These are phyloP conservation scores for Hemileccinum impolitum DNA, from an alignment of 768 basidiomycete genomes.

Conservation along the genomic window DNA sequence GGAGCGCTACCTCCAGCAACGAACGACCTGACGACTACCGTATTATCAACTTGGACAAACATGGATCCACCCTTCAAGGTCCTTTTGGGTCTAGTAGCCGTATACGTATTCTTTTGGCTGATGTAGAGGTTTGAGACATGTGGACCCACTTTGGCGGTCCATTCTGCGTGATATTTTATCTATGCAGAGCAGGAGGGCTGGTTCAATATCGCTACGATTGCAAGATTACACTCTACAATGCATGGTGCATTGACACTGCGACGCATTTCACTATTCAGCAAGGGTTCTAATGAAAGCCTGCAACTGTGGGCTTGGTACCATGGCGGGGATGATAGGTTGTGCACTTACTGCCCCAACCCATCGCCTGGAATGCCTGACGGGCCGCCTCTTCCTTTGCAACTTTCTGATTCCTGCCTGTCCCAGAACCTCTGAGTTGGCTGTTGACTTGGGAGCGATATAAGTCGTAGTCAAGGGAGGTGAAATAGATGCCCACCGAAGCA, in stretches of 20 bases:
- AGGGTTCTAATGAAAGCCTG: slow-evolving; percentile 15
- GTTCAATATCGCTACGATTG: too few relatives aligned
- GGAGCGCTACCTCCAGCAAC: slow-evolving; percentile 41
- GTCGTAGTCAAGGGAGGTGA: background rate
- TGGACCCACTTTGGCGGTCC: background rate
- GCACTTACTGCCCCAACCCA: slow-evolving; percentile 50
- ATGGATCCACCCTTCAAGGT: slow-evolving; percentile 69
- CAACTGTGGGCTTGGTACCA: background rate
- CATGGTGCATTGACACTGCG: too few relatives aligned
- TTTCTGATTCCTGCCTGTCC: slow-evolving; percentile 58
- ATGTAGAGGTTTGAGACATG: slow-evolving; percentile 16
- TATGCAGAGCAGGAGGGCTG: background rate
- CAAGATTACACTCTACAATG: too few relatives aligned
- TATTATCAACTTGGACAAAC: slow-evolving; percentile 39
- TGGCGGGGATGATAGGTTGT: background rate
- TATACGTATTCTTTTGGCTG: slow-evolving; percentile 58
- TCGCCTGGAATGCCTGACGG: slow-evolving; percentile 46
- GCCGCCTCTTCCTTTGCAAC: slow-evolving; percentile 69
- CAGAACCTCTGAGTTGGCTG: slow-evolving; percentile 45
- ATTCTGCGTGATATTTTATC: background rate
- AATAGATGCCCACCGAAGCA: slow-evolving; percentile 45
- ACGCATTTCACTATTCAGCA: background rate
- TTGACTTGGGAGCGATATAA: slow-evolving; percentile 42
- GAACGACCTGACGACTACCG: slow-evolving; percentile 31
- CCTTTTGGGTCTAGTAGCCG: slow-evolving; percentile 56